Conservation (phyloP, 2,329 filamentous ascomycete genomes). For the Fusarium proliferatum region DNA sequence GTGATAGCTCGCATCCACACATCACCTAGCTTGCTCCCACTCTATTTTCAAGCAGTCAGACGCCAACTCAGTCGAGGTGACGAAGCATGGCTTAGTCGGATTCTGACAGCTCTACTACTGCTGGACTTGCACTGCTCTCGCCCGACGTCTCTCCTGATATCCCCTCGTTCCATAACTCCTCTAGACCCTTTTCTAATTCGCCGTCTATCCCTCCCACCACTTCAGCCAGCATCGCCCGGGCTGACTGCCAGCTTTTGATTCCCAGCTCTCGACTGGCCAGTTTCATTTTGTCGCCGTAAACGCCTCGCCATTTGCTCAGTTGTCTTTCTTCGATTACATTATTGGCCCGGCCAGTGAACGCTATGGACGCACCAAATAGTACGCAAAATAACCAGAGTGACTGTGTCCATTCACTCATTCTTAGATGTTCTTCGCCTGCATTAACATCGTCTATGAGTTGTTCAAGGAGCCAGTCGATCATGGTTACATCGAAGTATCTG, state of each 20-base stretch:
- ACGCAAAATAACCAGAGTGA: slow-evolving; percentile 60
- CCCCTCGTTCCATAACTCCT: slow-evolving; percentile 56
- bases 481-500: slow-evolving; percentile 54
- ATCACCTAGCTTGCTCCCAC: background rate
- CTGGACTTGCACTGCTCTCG: slow-evolving; percentile 35
- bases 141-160: slow-evolving; percentile 34
- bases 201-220: slow-evolving; percentile 56
- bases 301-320: slow-evolving; percentile 51
- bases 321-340: slow-evolving; percentile 52
- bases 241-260: slow-evolving; percentile 54
- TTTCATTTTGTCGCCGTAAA: slow-evolving; percentile 56
- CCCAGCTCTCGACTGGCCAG: slow-evolving; percentile 53
- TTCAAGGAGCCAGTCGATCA: slow-evolving; percentile 59
- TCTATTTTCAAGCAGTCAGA: slow-evolving; percentile 20
- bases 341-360: slow-evolving; percentile 51
- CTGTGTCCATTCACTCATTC: slow-evolving; percentile 55
- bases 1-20: slow-evolving; percentile 28
- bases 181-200: slow-evolving; percentile 54
- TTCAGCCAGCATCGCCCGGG: slow-evolving; percentile 51
- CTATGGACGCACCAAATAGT: slow-evolving; percentile 58
- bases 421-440: slow-evolving; percentile 54
- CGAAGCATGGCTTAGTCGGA: slow-evolving; percentile 36
- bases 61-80: slow-evolving; percentile 9
- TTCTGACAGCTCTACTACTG: slow-evolving; percentile 43
- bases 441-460: slow-evolving; percentile 58